phyloP scores from a whole-genome alignment of 352 stramenopile species.

The Plasmopara halstedii region DNA sequence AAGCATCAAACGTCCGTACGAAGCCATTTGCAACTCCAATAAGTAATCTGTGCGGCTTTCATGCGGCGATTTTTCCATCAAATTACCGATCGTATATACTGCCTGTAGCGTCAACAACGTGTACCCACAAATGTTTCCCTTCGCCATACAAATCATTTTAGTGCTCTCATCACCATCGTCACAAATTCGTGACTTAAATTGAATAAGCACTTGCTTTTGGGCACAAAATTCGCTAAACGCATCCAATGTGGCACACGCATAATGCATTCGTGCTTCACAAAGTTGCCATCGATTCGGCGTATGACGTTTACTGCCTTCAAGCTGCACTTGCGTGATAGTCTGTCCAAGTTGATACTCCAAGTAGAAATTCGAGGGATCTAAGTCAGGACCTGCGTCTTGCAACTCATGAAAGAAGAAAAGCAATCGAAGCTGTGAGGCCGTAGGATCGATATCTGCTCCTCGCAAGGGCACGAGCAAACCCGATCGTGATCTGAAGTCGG shows the following conservation, averaged over 20 bases:
- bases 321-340: conserved; percentile 38
- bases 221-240: conserved; percentile 59
- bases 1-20: conserved; percentile 52
- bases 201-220: conserved; percentile 58
- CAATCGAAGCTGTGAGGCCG: conserved; percentile 49
- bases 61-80: conserved; percentile 43
- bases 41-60: conserved; percentile 58
- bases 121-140: conserved; percentile 43
- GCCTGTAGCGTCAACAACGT: conserved; percentile 47
- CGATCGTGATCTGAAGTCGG: conserved; percentile 11
- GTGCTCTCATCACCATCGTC: neutral
- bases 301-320: conserved; percentile 75
- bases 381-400: conserved; percentile 49
- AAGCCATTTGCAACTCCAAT: conserved; percentile 53
- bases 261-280: conserved; percentile 64
- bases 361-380: conserved; percentile 59
- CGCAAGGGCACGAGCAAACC: conserved; percentile 7
- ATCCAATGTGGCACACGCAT: conserved; percentile 56
- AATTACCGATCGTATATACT: conserved; percentile 48
- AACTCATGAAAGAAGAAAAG: conserved; percentile 82
- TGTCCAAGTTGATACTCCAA: conserved; percentile 77
- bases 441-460: conserved; percentile 65
- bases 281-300: conserved; percentile 79
- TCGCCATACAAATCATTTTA: neutral
- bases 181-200: conserved; percentile 38